phyloP scores from a whole-genome alignment of 2,329 filamentous ascomycete species.

The Zymoseptoria pseudotritici region DNA sequence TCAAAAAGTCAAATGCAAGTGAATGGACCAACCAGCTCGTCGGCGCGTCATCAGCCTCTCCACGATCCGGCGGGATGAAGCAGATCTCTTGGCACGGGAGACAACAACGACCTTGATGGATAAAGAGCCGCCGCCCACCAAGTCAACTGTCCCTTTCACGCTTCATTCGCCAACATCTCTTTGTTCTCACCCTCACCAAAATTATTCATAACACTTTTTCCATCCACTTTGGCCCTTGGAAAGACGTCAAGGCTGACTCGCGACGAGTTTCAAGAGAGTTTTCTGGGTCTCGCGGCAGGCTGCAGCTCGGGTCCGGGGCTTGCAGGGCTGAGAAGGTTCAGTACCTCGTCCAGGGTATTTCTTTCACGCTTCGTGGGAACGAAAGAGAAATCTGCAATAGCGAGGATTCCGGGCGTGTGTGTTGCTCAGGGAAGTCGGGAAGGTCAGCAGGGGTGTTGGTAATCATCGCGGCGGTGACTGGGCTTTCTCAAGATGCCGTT shows the following conservation, averaged over 20 bases:
- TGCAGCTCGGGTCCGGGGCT: background rate
- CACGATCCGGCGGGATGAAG: background rate
- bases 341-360: background rate
- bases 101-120: background rate
- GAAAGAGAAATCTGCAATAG: background rate
- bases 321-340: background rate
- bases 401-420: background rate
- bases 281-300: background rate
- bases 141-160: background rate
- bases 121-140: background rate
- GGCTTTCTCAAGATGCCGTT: constrained; percentile 38
- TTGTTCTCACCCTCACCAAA: background rate
- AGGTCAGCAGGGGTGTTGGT: background rate
- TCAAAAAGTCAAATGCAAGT: background rate
- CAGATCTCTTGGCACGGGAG: background rate
- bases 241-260: background rate
- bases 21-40: background rate
- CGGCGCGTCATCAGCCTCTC: background rate
- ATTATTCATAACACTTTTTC: background rate
- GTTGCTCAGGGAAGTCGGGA: background rate
- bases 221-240: background rate
- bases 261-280: background rate
- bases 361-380: background rate
- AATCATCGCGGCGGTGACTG: background rate
- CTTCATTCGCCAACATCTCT: background rate